Evolutionary conservation across 1,284 basidiomycete genomes (phyloP).

Genomic region (Ganoderma lingzhi): DNA sequence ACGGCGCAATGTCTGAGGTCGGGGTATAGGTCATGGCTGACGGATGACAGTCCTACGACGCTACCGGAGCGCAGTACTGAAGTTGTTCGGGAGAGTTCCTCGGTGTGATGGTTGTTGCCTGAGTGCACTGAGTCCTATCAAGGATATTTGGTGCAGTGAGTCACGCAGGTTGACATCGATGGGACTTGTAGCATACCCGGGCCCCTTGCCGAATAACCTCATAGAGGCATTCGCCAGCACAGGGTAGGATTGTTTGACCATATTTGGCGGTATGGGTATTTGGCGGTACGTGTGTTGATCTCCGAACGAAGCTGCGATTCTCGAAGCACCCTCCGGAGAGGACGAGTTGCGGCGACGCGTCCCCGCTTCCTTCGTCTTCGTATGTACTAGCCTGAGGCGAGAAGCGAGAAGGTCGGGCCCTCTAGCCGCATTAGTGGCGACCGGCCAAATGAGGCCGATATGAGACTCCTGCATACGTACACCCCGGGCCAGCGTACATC

Average conservation of each 20-base stretch:
- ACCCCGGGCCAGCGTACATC: background rate
- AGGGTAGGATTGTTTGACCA: conserved; percentile 9
- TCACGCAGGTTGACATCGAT: background rate
- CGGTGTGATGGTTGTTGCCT: background rate
- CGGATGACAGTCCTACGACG: background rate
- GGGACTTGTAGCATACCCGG: background rate
- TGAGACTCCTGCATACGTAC: background rate
- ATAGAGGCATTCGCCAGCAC: background rate
- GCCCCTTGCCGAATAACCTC: background rate
- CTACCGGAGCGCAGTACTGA: background rate
- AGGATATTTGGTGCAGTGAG: background rate
- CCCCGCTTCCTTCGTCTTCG: conserved; percentile 1
- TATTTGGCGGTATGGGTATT: conserved; percentile 11
- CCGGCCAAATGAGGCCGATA: background rate
- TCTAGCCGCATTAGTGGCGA: background rate
- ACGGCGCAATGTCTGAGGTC: background rate
- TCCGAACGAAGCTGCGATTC: background rate
- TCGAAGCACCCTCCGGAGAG: background rate
- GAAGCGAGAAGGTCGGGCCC: background rate
- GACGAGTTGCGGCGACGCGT: conserved; percentile 2
- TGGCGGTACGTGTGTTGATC: background rate
- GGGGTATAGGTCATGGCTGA: background rate
- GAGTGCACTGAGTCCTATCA: background rate
- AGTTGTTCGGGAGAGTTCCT: background rate
- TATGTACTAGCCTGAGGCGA: background rate